Base-by-base conservation (phyloP, 1,284 basidiomycete genomes). In the Malassezia dermatis region DNA sequence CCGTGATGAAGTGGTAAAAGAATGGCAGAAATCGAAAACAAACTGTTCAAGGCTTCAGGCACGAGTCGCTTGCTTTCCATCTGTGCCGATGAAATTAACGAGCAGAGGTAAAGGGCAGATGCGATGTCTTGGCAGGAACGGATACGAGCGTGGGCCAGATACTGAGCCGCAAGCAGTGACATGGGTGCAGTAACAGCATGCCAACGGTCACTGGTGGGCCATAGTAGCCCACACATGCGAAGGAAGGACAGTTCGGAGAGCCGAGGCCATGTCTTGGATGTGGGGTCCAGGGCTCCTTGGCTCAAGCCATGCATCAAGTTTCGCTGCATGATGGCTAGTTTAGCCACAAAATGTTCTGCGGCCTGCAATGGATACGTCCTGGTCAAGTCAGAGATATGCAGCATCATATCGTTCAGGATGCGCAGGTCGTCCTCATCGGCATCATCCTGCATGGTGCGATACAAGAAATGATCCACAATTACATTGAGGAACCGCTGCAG, bases 191-290 rank as follows among this genome's bases (percentile, higher is more conserved):
- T 79, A 45, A 98, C 89, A 0, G 85, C 82, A 74, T 99, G 91
- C 53, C 84, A 86, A 76, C 90, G 82, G 77, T 98, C 94, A 71
- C 88, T 93, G 0, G 91, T 91, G 1, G 91, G 86, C 90, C 90
- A 98, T 19, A 88, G 78, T 4, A 81, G 76, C 3, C 88, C 89
- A 48, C 88, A 81, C 32, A 90, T 75, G 28, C 90, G 83, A 23
- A 98, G 78, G 8, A 99, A 78, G 0, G 82, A 79, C 31, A 98
- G 79, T 73, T 98, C 94, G 3, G 89, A 78, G 1, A 84, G 74
- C 4, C 85, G 84, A 1, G 94, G 94, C 84, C 89, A 94, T 0
- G 89, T 96, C 75, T 83, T 86, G 1, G 88, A 80, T 3, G 82
- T 78, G 0, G 76, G 75, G 21, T 81, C 78, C 12, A 82, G 78